Percentiles rank a stretch among this genome's conserved stretches.
phyloP scores from a whole-genome alignment of 108 stramenopile genomes.

The Fragilaria crotonensis region DNA sequence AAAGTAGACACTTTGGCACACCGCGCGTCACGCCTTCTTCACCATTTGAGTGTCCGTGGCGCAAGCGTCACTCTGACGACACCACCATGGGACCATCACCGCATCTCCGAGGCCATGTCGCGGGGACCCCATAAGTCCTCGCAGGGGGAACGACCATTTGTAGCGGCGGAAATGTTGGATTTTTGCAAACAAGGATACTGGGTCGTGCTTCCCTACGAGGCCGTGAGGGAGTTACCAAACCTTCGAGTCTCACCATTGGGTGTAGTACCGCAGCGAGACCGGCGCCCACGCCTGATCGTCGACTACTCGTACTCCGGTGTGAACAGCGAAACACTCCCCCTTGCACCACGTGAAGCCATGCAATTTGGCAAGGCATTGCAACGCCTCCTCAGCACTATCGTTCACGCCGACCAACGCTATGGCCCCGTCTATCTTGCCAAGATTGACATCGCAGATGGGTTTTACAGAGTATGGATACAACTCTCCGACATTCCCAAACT shows the following conservation, averaged over 20 bases:
- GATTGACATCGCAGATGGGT: too few relatives aligned
- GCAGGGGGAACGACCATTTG: background rate
- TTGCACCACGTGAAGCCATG: slow-evolving; percentile 12
- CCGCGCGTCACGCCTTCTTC: slow-evolving; percentile 14
- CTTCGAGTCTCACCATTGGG: too few relatives aligned
- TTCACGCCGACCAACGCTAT: background rate
- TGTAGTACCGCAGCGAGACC: slow-evolving; percentile 21
- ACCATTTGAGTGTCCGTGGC: slow-evolving; percentile 1
- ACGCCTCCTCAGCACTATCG: slow-evolving; percentile 11
- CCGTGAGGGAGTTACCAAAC: slow-evolving; percentile 3
- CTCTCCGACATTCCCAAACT: slow-evolving; percentile 8
- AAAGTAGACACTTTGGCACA: slow-evolving; percentile 6
- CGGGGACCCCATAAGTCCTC: slow-evolving; percentile 21
- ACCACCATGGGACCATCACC: slow-evolving; percentile 6
- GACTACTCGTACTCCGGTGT: slow-evolving; percentile 18
- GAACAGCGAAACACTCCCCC: slow-evolving; percentile 10
- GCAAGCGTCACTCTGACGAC: slow-evolving; percentile 7
- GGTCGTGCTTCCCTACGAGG: slow-evolving; percentile 15
- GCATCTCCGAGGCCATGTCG: slow-evolving; percentile 4
- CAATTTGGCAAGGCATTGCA: slow-evolving; percentile 21
- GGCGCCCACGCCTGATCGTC: slow-evolving; percentile 16
- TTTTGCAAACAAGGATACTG: too few relatives aligned
- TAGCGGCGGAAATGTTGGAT: slow-evolving; percentile 7
- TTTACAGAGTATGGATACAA: slow-evolving; percentile 1
- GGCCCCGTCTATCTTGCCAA: too few relatives aligned